These are phyloP conservation scores for Xylaria arbuscula DNA, from an alignment of 2,329 filamentous ascomycete species.

Conservation along the genomic window DNA sequence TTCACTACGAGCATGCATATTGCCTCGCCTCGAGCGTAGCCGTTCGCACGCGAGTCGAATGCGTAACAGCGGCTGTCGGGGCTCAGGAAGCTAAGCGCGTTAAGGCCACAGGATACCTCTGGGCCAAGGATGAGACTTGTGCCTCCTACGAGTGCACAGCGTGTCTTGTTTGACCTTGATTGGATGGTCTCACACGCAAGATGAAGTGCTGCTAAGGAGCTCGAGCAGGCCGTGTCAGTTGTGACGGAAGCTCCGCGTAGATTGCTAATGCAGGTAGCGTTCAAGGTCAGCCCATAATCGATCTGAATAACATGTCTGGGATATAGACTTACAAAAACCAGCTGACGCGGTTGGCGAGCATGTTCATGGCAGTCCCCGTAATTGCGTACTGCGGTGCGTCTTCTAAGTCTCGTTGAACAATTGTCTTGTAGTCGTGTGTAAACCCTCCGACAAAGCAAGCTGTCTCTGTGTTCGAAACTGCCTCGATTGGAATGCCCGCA, in stretches of 20 bases:
- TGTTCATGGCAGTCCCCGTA: constrained; percentile 8
- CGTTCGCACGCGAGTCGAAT: constrained; percentile 19
- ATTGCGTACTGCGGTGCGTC: constrained; percentile 16
- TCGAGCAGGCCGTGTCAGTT: constrained; percentile 23
- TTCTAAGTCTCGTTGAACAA: constrained; percentile 17
- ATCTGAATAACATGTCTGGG: neutral
- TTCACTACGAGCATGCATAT: constrained; percentile 20
- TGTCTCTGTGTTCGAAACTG: constrained; percentile 18
- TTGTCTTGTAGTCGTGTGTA: constrained; percentile 23
- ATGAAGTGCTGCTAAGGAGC: constrained; percentile 14
- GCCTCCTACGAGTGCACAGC: constrained; percentile 18
- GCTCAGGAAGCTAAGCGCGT: constrained; percentile 15
- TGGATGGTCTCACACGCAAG: constrained; percentile 16
- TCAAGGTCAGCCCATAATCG: neutral
- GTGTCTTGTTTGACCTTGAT: constrained; percentile 12
- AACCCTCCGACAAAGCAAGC: constrained; percentile 21
- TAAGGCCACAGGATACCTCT: constrained; percentile 2
- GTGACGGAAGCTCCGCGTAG: constrained; percentile 22
- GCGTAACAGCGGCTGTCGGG: constrained; percentile 17
- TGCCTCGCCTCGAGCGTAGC: constrained; percentile 22
- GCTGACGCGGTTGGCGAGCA: constrained; percentile 20
- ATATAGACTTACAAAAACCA: constrained; percentile 22
- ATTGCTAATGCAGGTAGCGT: neutral
- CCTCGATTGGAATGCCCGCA: constrained; percentile 24
- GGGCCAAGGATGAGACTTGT: constrained; percentile 13